phyloP scores from a whole-genome alignment of 768 basidiomycete species.

The Tulasnella sp. region DNA sequence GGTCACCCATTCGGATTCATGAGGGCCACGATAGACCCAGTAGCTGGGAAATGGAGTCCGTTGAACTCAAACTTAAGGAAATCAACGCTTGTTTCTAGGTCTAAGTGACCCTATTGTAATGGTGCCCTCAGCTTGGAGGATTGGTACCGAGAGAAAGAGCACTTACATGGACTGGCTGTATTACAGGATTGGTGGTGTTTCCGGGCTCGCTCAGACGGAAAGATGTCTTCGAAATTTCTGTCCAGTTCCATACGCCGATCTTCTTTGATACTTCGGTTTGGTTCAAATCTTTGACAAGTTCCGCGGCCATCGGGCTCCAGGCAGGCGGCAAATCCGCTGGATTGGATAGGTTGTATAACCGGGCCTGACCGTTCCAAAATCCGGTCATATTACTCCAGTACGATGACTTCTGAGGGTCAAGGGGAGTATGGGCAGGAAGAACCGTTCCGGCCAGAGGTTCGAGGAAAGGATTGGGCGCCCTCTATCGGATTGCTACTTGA shows the following conservation, averaged over 20 bases:
- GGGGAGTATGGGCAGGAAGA: constrained; percentile 31
- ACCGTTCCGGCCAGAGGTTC: constrained; percentile 40
- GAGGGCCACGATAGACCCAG: constrained; percentile 68
- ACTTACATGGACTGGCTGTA: not conserved
- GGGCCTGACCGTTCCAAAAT: constrained; percentile 53
- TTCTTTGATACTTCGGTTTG: constrained; percentile 32
- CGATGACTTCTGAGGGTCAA: constrained; percentile 39
- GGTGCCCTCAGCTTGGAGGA: constrained; percentile 53
- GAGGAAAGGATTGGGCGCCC: constrained; percentile 20
- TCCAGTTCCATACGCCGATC: constrained; percentile 61
- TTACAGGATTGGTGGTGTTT: not conserved
- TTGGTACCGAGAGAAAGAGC: constrained; percentile 20
- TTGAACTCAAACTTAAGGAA: constrained; percentile 62
- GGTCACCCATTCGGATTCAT: constrained; percentile 52
- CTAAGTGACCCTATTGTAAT: not conserved
- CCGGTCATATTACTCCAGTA: constrained; percentile 73
- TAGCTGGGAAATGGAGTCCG: constrained; percentile 60
- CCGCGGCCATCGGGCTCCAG: constrained; percentile 43
- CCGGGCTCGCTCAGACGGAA: constrained; percentile 56
- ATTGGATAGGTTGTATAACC: constrained; percentile 43
- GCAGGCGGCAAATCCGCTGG: constrained; percentile 27
- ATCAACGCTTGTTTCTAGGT: constrained; percentile 25
- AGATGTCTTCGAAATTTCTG: constrained; percentile 45
- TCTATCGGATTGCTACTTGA: not conserved
- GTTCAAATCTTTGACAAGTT: constrained; percentile 40